Evolutionary conservation across 345 rosid species (phyloP).

Genomic region (Hibiscus syriacus): DNA sequence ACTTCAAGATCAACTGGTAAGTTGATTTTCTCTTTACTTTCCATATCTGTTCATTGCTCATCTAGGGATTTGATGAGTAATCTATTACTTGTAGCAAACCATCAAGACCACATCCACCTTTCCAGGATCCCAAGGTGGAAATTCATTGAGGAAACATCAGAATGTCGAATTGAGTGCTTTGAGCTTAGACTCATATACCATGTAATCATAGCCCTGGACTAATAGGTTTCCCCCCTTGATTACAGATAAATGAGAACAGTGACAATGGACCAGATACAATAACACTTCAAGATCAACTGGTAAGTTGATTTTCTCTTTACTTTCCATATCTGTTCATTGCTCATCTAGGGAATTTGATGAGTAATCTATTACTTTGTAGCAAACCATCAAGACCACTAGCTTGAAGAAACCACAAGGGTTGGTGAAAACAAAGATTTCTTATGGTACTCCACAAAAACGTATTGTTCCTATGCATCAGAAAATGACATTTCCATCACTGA

Average conservation of each 20-base stretch:
- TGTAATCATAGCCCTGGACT: constrained; percentile 8
- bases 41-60: not conserved
- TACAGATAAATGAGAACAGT: constrained; percentile 23
- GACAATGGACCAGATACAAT: constrained; percentile 13
- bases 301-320: constrained; percentile 15
- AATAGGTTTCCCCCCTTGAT: constrained; percentile 1
- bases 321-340: not conserved
- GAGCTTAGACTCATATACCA: not conserved
- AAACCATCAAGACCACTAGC: not conserved
- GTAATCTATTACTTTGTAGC: not conserved
- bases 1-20: constrained; percentile 22
- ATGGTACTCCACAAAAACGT: constrained; percentile 21
- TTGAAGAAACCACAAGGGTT: constrained; percentile 12
- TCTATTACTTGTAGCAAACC: not conserved
- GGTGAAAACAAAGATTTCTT: constrained; percentile 15
- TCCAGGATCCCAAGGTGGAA: constrained; percentile 21
- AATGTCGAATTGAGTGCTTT: constrained; percentile 35
- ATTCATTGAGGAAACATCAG: constrained; percentile 25
- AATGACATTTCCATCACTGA: constrained; percentile 4
- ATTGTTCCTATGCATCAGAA: constrained; percentile 17
- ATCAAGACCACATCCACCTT: constrained; percentile 12
- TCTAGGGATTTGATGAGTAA: constrained; percentile 9
- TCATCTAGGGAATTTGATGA: constrained; percentile 4
- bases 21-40: constrained; percentile 5
- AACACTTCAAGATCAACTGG: constrained; percentile 14